These are phyloP conservation scores for Mucor circinelloides DNA, from an alignment of 371 early-diverging fungal species.

Conservation along the genomic window DNA sequence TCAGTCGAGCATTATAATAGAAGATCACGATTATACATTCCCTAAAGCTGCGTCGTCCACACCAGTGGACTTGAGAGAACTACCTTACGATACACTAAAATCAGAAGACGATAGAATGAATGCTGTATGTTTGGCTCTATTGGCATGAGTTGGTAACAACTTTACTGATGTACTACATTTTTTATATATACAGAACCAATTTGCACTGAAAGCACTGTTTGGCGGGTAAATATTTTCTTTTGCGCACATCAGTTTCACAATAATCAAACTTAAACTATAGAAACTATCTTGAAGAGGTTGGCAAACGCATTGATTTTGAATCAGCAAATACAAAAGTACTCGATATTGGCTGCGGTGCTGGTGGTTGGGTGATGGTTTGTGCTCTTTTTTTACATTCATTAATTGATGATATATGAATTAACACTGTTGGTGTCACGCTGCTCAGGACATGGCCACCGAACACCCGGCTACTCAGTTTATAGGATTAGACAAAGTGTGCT, in stretches of 20 bases:
- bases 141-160: neutral
- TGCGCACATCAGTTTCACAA: neutral
- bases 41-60: neutral
- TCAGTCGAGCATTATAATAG: neutral
- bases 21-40: neutral
- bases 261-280: conserved; percentile 2
- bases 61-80: neutral
- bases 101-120: conserved; percentile 17
- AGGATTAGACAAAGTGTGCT: conserved; percentile 47
- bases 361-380: conserved; percentile 33
- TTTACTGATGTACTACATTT: neutral
- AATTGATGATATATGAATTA: neutral
- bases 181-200: conserved; percentile 15
- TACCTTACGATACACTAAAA: neutral
- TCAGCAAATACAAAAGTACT: conserved; percentile 6
- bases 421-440: neutral
- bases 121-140: conserved; percentile 3
- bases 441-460: conserved; percentile 53
- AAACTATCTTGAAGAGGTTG: conserved; percentile 7
- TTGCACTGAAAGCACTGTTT: conserved; percentile 21
- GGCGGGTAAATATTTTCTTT: conserved; percentile 11
- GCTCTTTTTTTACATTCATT: neutral
- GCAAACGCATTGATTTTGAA: conserved; percentile 13
- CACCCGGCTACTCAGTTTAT: conserved; percentile 42
- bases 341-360: conserved; percentile 34